Evolutionary conservation across 345 rosid genomes (phyloP).

Genomic region (Linum tenue): DNA sequence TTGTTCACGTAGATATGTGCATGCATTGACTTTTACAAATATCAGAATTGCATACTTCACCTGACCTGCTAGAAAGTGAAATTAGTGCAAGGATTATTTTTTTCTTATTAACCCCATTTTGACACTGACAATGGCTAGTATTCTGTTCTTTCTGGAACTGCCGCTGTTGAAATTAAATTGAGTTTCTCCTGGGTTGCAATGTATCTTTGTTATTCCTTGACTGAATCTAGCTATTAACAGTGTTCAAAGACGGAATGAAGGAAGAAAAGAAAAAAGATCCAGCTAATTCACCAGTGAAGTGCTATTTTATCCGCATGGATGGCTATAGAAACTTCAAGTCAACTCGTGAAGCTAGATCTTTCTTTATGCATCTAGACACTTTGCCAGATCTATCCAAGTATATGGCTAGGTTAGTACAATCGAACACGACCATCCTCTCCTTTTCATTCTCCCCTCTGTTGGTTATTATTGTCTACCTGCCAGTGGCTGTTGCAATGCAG

Average conservation of each 20-base stretch:
- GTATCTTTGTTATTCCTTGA: neutral
- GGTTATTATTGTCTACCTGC: neutral
- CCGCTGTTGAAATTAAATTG: neutral
- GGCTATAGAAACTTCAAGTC: constrained; percentile 29
- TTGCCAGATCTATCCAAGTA: constrained; percentile 45
- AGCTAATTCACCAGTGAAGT: constrained; percentile 41
- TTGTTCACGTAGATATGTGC: neutral
- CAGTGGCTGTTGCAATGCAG: constrained; percentile 27
- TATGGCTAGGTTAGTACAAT: constrained; percentile 49
- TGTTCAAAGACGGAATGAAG: constrained; percentile 78
- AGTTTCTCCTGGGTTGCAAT: neutral
- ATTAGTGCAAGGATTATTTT: neutral
- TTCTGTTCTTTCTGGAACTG: neutral
- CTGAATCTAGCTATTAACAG: constrained; percentile 26
- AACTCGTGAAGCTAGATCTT: constrained; percentile 51
- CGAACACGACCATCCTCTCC: neutral
- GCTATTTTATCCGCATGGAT: constrained; percentile 59
- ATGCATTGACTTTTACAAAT: neutral
- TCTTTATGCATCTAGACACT: constrained; percentile 66
- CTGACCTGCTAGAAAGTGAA: neutral
- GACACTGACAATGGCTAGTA: neutral
- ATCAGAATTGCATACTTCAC: no score
- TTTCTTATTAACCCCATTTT: no score
- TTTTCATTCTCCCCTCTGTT: neutral
- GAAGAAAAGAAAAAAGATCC: constrained; percentile 54